Conservation (phyloP, 305 asterid species). For the Salvia sclarea region DNA sequence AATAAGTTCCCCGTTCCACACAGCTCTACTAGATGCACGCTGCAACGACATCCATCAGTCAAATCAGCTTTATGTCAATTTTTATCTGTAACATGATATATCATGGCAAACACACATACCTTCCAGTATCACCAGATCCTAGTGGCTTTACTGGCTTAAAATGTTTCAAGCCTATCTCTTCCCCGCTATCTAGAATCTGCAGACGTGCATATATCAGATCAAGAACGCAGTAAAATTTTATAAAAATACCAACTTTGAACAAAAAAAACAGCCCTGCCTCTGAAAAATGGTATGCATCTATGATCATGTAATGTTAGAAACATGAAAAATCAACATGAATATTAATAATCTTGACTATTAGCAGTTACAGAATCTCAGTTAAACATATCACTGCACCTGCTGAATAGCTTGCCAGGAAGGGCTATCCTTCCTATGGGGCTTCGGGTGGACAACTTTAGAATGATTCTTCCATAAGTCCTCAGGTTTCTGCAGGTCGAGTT, state of each 20-base stretch:
- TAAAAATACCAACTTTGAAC: too few species aligned
- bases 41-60: slow-evolving; percentile 37
- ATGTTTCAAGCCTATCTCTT: slow-evolving; percentile 81
- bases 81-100: neutral
- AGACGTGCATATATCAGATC: slow-evolving; percentile 20
- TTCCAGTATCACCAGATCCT: slow-evolving; percentile 98
- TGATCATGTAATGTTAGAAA: slow-evolving; percentile 6
- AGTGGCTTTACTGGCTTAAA: slow-evolving; percentile 91
- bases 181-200: slow-evolving; percentile 75
- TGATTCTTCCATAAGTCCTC: slow-evolving; percentile 95
- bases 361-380: slow-evolving; percentile 10
- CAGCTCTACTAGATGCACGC: slow-evolving; percentile 92
- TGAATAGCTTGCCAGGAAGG: slow-evolving; percentile 86
- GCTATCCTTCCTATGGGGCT: slow-evolving; percentile 86
- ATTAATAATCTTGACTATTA: neutral
- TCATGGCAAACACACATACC: slow-evolving; percentile 42
- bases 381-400: slow-evolving; percentile 48
- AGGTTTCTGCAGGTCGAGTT: slow-evolving; percentile 72
- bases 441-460: slow-evolving; percentile 80
- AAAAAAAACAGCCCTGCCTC: too few species aligned
- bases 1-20: slow-evolving; percentile 70
- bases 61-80: neutral
- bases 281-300: too few species aligned
- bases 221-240: too few species aligned
- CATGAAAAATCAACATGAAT: slow-evolving; percentile 7